Evolutionary conservation across 2,329 filamentous ascomycete genomes (phyloP), one percentile per base, ranked within the genome.

Genomic region (Sclerotinia borealis): DNA sequence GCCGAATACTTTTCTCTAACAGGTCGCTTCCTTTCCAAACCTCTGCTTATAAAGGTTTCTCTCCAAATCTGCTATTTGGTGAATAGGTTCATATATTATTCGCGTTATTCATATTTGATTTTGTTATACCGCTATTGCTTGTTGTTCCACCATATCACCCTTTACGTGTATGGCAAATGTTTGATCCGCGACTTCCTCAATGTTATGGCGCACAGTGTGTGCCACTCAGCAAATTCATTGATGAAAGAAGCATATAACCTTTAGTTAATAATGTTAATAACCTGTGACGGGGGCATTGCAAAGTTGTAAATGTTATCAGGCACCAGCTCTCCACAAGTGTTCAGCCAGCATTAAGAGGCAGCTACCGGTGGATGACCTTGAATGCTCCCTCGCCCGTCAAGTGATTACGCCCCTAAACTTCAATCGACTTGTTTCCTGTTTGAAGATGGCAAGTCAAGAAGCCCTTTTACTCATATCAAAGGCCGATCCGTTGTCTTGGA

Each of bases 401-500:
- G 47, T 10, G 4, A 25, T 29, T 5, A 7, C 17, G 19, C 22
- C 29, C 25, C 4, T 27, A 50, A 9, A 10, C 25, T 50, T 29
- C 47, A 22, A 7, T 50, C 4, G 2, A 19, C 25, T 50, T 31
- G 10, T 25, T 15, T 11, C 8, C 27, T 17, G 27, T 29, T 17
- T 1, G 22, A 50, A 17, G 17, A 60, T 60, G 19, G 45, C 22
- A n/a, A 61, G 25, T 25, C 59, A 61, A 6, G 43, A 27, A 47
- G 59, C 48, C n/a, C 59, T 61, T 41, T 17, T 52, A 22, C 59
- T 61, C 17, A 54, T 45, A 31, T 54, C 48, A 7, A 34, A 39
- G 22, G 29, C 36, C 6, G 6, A 27, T 5, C 67, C 72, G 27
- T 61, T 66, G 8, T 45, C 17, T 25, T 77, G 37, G 67, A 75